Evolutionary conservation across 1,284 basidiomycete genomes (phyloP).

Genomic region (Puccinia hordei): DNA sequence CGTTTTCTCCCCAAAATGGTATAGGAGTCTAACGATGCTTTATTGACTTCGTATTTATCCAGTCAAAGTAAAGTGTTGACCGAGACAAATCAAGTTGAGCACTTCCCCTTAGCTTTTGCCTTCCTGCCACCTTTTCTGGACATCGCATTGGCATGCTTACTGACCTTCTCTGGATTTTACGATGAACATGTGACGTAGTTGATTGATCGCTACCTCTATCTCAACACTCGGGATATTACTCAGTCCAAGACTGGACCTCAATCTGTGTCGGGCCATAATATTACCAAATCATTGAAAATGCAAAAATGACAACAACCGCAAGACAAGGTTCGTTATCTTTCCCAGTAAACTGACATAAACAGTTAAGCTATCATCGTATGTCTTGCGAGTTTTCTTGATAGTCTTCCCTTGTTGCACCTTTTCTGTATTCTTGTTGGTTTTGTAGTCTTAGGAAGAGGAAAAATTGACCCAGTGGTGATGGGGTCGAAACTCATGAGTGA

Average conservation of each 20-base stretch:
- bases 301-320: constrained; percentile 5
- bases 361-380: not conserved
- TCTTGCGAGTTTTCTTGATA: too few relatives aligned
- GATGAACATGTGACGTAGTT: not conserved
- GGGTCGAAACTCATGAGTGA: too few relatives aligned
- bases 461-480: too few relatives aligned
- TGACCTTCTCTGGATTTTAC: not conserved
- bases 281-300: not conserved
- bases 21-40: constrained; percentile 93
- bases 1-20: not conserved
- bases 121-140: not conserved
- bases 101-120: not conserved
- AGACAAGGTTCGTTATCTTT: not conserved
- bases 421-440: not conserved
- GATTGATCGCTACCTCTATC: constrained; percentile 43
- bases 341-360: not conserved
- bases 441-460: not conserved
- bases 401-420: not conserved
- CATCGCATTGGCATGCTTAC: not conserved
- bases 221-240: constrained; percentile 23
- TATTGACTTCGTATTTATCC: constrained; percentile 84
- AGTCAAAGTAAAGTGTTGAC: constrained; percentile 83
- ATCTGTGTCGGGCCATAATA: not conserved
- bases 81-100: constrained; percentile 76
- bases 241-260: not conserved